A percentile compares a stretch with the other conserved stretches of the same genome.
Evolutionary conservation across 202 grass and related monocot genomes (phyloP).

Genomic region (Musa balbisiana): DNA sequence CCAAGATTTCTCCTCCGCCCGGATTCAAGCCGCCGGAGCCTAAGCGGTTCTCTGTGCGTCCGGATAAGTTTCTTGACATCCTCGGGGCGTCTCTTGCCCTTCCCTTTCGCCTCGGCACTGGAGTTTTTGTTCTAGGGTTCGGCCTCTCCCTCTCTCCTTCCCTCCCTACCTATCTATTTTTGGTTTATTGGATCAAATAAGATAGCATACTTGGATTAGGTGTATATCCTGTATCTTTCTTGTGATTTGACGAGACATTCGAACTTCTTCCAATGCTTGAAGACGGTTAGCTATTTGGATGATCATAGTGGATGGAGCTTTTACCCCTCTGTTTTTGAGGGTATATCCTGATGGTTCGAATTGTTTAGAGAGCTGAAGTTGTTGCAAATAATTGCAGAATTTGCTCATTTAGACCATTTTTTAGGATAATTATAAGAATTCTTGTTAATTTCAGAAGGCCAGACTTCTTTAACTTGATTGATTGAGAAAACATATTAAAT

Average conservation of each 20-base stretch:
- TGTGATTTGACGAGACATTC: not conserved
- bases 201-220: not conserved
- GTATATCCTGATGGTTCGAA: no score
- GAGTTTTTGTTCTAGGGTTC: slow-evolving; percentile 60
- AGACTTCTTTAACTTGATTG: not conserved
- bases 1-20: slow-evolving; percentile 32
- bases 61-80: slow-evolving; percentile 50
- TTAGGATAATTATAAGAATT: no score
- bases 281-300: not conserved
- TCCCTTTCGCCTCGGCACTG: slow-evolving; percentile 69
- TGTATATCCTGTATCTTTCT: not conserved
- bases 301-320: not conserved
- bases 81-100: slow-evolving; percentile 59
- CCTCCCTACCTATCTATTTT: not conserved
- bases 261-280: not conserved
- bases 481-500: not conserved
- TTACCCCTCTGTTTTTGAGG: no score
- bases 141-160: not conserved
- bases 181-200: not conserved
- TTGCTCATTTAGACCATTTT: not conserved
- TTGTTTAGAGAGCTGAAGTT: no score
- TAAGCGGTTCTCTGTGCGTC: slow-evolving; percentile 47
- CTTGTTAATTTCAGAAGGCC: not conserved
- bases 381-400: not conserved
- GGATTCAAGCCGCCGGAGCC: slow-evolving; percentile 63